These are phyloP conservation scores for Babesia bigemina DNA, from an alignment of 169 alveolate species.

Conservation along the genomic window DNA sequence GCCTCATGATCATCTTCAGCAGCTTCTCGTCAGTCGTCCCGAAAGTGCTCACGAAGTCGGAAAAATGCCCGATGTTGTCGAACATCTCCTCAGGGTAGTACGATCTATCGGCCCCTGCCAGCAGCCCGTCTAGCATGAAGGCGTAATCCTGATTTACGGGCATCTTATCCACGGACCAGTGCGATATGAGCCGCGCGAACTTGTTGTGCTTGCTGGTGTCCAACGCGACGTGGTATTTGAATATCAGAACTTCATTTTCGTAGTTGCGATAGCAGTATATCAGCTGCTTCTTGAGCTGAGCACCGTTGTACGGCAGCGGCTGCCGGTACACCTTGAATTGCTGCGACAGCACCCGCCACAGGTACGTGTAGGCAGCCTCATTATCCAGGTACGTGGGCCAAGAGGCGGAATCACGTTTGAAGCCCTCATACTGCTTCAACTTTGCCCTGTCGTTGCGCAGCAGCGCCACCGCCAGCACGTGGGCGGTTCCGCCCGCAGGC, in stretches of 20 bases:
- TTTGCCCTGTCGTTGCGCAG: conserved; percentile 30
- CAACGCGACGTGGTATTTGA: conserved; percentile 35
- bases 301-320: neutral
- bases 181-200: conserved; percentile 42
- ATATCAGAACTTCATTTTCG: conserved; percentile 15
- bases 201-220: conserved; percentile 34
- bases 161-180: conserved; percentile 47
- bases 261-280: conserved; percentile 31
- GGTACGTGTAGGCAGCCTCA: conserved; percentile 66
- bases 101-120: conserved; percentile 35
- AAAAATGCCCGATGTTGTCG: conserved; percentile 25
- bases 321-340: conserved; percentile 36
- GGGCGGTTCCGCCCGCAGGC: conserved; percentile 55
- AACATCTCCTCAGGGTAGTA: conserved; percentile 50
- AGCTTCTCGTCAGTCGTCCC: neutral
- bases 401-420: conserved; percentile 15
- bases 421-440: conserved; percentile 11
- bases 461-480: conserved; percentile 29
- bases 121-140: conserved; percentile 13
- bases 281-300: neutral
- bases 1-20: neutral
- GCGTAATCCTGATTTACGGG: conserved; percentile 27
- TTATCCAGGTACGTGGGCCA: conserved; percentile 69
- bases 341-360: conserved; percentile 51
- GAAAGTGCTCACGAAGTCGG: neutral